Percentiles rank a stretch among this genome's conserved stretches.
phyloP scores from a whole-genome alignment of 2,329 filamentous ascomycete genomes.

The Pezicula radicicola region DNA sequence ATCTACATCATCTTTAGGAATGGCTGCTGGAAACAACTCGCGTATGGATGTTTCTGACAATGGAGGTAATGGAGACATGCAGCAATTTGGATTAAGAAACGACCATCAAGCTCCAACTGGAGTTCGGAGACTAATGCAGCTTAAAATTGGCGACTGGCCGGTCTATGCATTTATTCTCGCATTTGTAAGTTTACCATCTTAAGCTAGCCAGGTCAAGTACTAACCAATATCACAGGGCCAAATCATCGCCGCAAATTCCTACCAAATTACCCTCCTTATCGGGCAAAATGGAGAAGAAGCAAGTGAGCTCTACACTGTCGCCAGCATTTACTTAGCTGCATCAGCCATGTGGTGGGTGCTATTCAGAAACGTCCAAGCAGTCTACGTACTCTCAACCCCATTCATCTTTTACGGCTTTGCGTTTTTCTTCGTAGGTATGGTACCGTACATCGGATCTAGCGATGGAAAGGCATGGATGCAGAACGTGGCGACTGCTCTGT shows the following conservation, averaged over 20 bases:
- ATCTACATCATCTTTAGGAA: not conserved
- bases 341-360: constrained; percentile 62
- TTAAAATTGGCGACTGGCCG: constrained; percentile 61
- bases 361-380: constrained; percentile 55
- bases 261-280: constrained; percentile 65
- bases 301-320: constrained; percentile 56
- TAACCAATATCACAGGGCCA: constrained; percentile 38
- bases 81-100: constrained; percentile 51
- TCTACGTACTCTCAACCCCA: constrained; percentile 55
- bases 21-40: not conserved
- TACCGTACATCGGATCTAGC: constrained; percentile 44
- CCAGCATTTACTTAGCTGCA: constrained; percentile 54
- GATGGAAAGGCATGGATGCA: constrained; percentile 49
- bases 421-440: constrained; percentile 61
- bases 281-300: constrained; percentile 59
- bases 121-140: constrained; percentile 50
- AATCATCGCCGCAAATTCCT: constrained; percentile 63
- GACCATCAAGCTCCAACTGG: constrained; percentile 53
- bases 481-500: constrained; percentile 58
- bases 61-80: not conserved
- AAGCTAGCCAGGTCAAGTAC: not conserved
- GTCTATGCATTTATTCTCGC: constrained; percentile 60
- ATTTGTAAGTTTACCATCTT: constrained; percentile 10
- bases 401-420: constrained; percentile 62
- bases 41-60: not conserved